Conservation (phyloP, 1,139 yeast genomes). For the Lodderomyces margitis region DNA sequence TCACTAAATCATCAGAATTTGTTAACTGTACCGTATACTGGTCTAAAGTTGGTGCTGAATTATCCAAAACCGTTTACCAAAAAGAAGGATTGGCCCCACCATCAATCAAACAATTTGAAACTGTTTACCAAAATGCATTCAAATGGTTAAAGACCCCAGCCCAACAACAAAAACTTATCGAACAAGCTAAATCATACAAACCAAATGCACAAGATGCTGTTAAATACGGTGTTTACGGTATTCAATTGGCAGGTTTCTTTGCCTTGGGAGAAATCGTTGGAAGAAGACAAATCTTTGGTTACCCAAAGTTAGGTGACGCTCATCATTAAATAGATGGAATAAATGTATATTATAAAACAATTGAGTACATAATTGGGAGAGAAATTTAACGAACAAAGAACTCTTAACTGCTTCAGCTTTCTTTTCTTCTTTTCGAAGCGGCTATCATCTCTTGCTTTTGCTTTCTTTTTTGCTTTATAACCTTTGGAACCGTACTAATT, state of each 20-base stretch:
- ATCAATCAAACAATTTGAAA: conserved; percentile 70
- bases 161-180: conserved; percentile 49
- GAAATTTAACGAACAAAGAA: too few relatives aligned
- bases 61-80: conserved; percentile 85
- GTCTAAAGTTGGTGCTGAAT: conserved; percentile 85
- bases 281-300: conserved; percentile 89
- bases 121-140: conserved; percentile 58
- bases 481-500: conserved; percentile 84
- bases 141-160: conserved; percentile 38
- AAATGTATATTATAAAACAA: not conserved
- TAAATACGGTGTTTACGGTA: conserved; percentile 71
- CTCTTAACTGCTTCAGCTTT: too few relatives aligned
- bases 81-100: conserved; percentile 96
- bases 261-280: conserved; percentile 96
- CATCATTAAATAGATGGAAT: conserved; percentile 19
- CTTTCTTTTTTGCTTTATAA: conserved; percentile 62
- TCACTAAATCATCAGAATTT: conserved; percentile 39
- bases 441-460: conserved; percentile 71
- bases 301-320: conserved; percentile 51
- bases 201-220: conserved; percentile 57
- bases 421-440: conserved; percentile 69
- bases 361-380: not conserved
- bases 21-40: conserved; percentile 69
- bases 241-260: conserved; percentile 88
- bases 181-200: conserved; percentile 43